A percentile compares a stretch with the other conserved stretches of the same genome.
These are phyloP conservation scores for Fraxinus excelsior DNA, from an alignment of 257 asterid species.

Conservation along the genomic window DNA sequence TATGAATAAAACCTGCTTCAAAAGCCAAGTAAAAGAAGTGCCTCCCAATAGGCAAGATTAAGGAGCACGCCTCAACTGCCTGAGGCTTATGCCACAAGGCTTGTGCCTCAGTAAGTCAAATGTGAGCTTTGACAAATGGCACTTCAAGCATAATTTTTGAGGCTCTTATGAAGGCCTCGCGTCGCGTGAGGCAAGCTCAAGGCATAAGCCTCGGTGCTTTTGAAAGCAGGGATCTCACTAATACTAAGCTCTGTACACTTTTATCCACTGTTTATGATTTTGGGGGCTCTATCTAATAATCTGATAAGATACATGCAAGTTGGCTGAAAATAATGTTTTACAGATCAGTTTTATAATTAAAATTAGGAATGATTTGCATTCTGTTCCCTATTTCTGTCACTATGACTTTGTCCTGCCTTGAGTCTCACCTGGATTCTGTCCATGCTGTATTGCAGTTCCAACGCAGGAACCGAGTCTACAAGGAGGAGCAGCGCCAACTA, in stretches of 20 bases:
- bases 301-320: neutral
- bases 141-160: neutral
- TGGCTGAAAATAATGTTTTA: neutral
- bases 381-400: neutral
- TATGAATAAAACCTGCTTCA: neutral
- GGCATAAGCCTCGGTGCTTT: neutral
- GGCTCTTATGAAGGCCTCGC: neutral
- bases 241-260: neutral
- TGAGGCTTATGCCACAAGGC: neutral
- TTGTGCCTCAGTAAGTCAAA: neutral
- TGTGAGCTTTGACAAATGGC: neutral
- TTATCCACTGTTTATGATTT: neutral
- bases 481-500: constrained; percentile 96
- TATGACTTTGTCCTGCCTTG: neutral
- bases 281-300: neutral
- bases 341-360: neutral
- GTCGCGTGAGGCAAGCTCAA: neutral
- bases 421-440: constrained; percentile 14
- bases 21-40: neutral
- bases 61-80: neutral
- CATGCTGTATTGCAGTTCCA: constrained; percentile 58
- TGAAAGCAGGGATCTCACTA: neutral
- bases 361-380: neutral
- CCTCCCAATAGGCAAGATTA: neutral
- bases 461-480: constrained; percentile 91